Conservation (phyloP, 371 early-diverging fungal species). For the Mucor saturninus region DNA sequence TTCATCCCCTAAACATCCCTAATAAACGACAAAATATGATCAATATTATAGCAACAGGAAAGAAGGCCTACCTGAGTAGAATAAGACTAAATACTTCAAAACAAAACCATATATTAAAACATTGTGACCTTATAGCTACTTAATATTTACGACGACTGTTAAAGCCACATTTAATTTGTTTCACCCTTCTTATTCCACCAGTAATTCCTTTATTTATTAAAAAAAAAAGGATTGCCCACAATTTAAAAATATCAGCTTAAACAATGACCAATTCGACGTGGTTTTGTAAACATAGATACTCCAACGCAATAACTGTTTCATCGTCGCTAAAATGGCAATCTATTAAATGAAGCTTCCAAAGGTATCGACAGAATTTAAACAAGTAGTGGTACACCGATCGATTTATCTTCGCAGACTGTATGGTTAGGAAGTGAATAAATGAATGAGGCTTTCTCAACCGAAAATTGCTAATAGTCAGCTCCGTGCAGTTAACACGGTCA, state of each 20-base stretch:
- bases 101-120: no score
- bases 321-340: conserved; percentile 6
- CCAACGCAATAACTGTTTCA: conserved; percentile 1
- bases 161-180: no score
- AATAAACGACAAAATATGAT: neutral
- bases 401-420: neutral
- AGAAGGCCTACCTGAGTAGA: neutral
- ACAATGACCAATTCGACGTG: conserved; percentile 6
- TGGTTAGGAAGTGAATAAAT: neutral
- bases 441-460: neutral
- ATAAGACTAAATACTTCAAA: no score
- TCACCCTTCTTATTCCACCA: no score
- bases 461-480: neutral
- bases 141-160: no score
- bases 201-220: neutral
- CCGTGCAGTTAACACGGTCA: neutral
- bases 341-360: neutral
- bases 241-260: neutral
- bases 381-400: conserved; percentile 6
- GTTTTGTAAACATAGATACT: conserved; percentile 5
- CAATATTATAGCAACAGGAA: neutral
- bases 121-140: no score
- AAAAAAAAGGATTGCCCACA: neutral
- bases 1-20: neutral
- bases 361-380: conserved; percentile 3